Evolutionary conservation across 2,329 filamentous ascomycete species (phyloP).

Genomic region (Boeremia lycopersici): DNA sequence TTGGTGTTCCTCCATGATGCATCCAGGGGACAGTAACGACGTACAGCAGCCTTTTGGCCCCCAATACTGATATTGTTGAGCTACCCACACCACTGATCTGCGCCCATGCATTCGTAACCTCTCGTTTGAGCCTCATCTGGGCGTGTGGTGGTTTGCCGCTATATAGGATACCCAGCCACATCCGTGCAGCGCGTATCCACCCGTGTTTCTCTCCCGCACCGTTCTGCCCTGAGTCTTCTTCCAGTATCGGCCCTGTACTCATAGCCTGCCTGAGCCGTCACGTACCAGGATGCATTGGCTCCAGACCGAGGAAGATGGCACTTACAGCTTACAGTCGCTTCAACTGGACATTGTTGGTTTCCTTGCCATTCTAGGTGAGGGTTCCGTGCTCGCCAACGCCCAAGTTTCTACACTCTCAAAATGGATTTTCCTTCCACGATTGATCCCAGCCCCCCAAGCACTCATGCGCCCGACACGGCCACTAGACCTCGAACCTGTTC

Average conservation of each 20-base stretch:
- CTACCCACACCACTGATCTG: neutral
- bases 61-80: neutral
- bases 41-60: conserved; percentile 5
- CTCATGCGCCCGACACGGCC: conserved; percentile 55
- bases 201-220: conserved; percentile 30
- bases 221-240: conserved; percentile 14
- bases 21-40: neutral
- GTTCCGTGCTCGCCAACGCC: conserved; percentile 57
- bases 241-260: neutral
- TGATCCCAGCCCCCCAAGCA: conserved; percentile 59
- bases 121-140: conserved; percentile 22
- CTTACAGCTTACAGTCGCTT: conserved; percentile 43
- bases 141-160: neutral
- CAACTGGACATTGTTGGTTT: conserved; percentile 63
- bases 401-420: conserved; percentile 57
- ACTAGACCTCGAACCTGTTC: conserved; percentile 48
- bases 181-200: conserved; percentile 13
- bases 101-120: conserved; percentile 26
- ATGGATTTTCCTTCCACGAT: conserved; percentile 57
- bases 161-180: conserved; percentile 13
- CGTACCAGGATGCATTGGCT: conserved; percentile 47
- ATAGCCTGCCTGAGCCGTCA: neutral
- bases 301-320: conserved; percentile 29
- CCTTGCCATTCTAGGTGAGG: conserved; percentile 60
- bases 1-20: neutral